These are phyloP conservation scores for Boletellus ananiceps DNA, from an alignment of 768 basidiomycete species.

Conservation along the genomic window DNA sequence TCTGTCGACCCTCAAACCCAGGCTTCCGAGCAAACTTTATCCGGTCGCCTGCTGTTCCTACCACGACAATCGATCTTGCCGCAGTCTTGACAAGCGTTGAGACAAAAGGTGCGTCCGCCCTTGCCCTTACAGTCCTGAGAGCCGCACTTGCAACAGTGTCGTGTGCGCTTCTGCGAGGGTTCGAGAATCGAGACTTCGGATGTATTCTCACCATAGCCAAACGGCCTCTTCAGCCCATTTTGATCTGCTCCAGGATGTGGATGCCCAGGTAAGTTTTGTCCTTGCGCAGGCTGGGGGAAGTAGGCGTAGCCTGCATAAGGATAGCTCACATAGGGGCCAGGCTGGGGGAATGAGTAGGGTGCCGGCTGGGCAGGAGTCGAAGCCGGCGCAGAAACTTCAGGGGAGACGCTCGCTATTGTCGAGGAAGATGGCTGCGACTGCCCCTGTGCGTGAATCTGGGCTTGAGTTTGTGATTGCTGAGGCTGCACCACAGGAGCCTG, in stretches of 20 bases:
- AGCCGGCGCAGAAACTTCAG: conserved; percentile 19
- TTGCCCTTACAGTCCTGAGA: conserved; percentile 80
- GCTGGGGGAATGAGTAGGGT: conserved; percentile 28
- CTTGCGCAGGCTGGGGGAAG: conserved; percentile 24
- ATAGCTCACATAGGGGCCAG: conserved; percentile 34
- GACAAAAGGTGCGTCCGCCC: conserved; percentile 70
- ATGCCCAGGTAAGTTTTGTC: conserved; percentile 20
- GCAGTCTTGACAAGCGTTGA: conserved; percentile 75
- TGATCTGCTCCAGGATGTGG: conserved; percentile 25
- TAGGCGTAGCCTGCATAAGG: conserved; percentile 34
- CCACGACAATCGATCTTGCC: conserved; percentile 77
- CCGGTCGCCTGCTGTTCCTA: conserved; percentile 71
- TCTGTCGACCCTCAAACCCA: conserved; percentile 29
- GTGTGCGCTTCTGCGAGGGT: conserved; percentile 53
- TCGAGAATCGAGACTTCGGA: conserved; percentile 31
- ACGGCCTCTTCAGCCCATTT: conserved; percentile 27
- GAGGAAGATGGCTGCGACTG: conserved; percentile 21
- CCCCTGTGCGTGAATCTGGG: conserved; percentile 15
- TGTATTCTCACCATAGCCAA: conserved; percentile 24
- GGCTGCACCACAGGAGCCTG: conserved; percentile 15
- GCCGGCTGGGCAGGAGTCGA: conserved; percentile 26
- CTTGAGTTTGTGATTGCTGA: conserved; percentile 20
- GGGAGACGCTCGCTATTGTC: conserved; percentile 12
- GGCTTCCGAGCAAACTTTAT: conserved; percentile 65
- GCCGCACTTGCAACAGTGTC: conserved; percentile 83